Base-by-base conservation (phyloP, 2,329 filamentous ascomycete genomes). In the Ophiostoma sp. region DNA sequence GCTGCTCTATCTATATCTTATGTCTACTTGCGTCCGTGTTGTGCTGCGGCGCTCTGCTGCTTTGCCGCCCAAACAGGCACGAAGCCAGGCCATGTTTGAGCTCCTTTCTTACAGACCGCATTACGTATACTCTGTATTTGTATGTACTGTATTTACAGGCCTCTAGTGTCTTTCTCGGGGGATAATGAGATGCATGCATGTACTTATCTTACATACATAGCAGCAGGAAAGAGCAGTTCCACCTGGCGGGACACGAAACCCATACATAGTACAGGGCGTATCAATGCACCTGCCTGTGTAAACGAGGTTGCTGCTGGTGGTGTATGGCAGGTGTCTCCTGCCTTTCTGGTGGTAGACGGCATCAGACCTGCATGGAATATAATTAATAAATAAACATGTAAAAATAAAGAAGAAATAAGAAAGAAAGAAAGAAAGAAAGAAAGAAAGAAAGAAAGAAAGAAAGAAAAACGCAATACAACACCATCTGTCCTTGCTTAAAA, bases 251-350 rank as follows among this genome's bases (percentile, higher is more conserved):
- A 57, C 52, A 57, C 52, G 52, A 57, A 57, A 33, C 41, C 62
- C n/a, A n/a, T n/a, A n/a, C n/a, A n/a, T n/a, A n/a, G n/a, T 33
- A 66, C 44, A 57, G 52, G 52, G 52, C n/a, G 52, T 57, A 57
- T 57, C 52, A 57, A 57, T 57, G 52, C 52, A 57, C 52, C n/a
- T 27, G 27, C 27, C 52, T 48, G 52, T 57, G 44, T 57, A 66
- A n/a, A 36, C 36, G n/a, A 60, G n/a, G 39, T 57, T 33, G 44
- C 10, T 27, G 17, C 17, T 48, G 44, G 44, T 20, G 15, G 13
- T 48, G 44, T 20, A 5, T 20, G 44, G 44, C 3, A 20, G 3
- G 52, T 15, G 44, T n/a, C 44, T 48, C 20, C 11, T 48, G 3
- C 20, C 44, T 48, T n/a, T 41, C 15, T 41, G 39, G 6, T 48